phyloP scores from a whole-genome alignment of 306 rosid species.

The Cotoneaster glaucophyllus region DNA sequence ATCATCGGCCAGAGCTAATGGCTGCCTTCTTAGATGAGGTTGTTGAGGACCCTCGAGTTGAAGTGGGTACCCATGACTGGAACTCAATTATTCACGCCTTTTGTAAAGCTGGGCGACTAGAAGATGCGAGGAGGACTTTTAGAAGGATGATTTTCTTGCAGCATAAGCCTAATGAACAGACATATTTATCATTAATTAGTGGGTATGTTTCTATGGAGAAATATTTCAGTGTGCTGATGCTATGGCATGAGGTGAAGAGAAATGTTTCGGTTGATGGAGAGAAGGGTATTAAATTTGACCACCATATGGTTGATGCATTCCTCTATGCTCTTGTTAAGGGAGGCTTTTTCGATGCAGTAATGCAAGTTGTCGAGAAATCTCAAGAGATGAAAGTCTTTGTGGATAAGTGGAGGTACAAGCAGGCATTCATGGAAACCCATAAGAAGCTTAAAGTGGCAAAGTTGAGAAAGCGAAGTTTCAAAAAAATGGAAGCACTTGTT shows the following conservation, averaged over 20 bases:
- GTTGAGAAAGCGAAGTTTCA: constrained; percentile 61
- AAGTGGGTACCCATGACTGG: constrained; percentile 93
- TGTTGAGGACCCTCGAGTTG: constrained; percentile 81
- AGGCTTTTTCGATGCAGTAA: constrained; percentile 90
- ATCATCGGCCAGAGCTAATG: constrained; percentile 89
- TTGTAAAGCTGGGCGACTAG: constrained; percentile 83
- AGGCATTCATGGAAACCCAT: constrained; percentile 93
- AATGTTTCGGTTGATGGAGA: constrained; percentile 50
- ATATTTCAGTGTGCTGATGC: constrained; percentile 74
- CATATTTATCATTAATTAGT: constrained; percentile 73
- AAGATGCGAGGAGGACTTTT: constrained; percentile 90
- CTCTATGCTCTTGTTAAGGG: constrained; percentile 89
- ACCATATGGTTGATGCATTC: constrained; percentile 76
- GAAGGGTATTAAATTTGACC: constrained; percentile 62
- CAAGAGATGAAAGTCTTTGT: constrained; percentile 81
- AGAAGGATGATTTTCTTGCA: constrained; percentile 88
- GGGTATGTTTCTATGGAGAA: constrained; percentile 75
- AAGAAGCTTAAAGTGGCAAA: constrained; percentile 77
- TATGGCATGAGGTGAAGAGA: constrained; percentile 88
- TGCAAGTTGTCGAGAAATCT: constrained; percentile 93
- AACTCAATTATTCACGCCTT: constrained; percentile 90
- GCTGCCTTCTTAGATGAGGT: constrained; percentile 94
- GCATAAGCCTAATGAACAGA: constrained; percentile 82
- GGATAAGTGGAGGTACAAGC: constrained; percentile 97
- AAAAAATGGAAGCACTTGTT: constrained; percentile 78